Base-by-base conservation (phyloP, 495 filamentous ascomycete species). In the Xylaria curta region DNA sequence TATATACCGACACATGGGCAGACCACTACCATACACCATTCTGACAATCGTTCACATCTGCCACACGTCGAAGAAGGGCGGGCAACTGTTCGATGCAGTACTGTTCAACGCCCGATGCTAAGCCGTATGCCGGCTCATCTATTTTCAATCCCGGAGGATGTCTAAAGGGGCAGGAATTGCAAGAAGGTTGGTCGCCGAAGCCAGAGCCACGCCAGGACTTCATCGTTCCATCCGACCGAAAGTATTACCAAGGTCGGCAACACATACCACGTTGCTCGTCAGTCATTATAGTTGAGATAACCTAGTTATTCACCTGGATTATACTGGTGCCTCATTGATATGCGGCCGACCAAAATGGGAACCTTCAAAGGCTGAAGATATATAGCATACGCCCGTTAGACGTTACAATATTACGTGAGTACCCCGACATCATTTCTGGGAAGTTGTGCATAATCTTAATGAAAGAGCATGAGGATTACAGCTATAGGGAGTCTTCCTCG, bases 401-500 rank as follows among this genome's bases (percentile, higher is more conserved):
- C 28, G 56, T 46, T 24, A 73, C 71, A 51, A 59, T 75, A 5
- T 19, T 75, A 19, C 40, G 33, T 24, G 31, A 2, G n/a, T 10
- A 28, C 46, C 19, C 13, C 40, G 2, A 24, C 15, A 61, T 61
- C 38, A 21, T 6, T n/a, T 28, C 51, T 8, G 51, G 59, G 19
- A 66, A 61, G 36, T 74, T 69, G 68, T 71, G 72, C 13, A 49
- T 74, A 13, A 44, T 73, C 38, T 38, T 68, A 0, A 71, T 73
- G 33, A 66, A 59, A n/a, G 38, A 56, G 13, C 31, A 26, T 26
- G 40, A 42, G 0, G 24, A 69, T 7, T 72, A 42, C 9, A n/a
- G 36, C 4, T 66, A 64, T 73, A 67, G 58, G 31, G 9, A 44
- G 6, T 1, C 44, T 6, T 21, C 10, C 6, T 21, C 19, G 24